Base-by-base conservation (phyloP, 164 flowering plant species). In the Piper longum region DNA sequence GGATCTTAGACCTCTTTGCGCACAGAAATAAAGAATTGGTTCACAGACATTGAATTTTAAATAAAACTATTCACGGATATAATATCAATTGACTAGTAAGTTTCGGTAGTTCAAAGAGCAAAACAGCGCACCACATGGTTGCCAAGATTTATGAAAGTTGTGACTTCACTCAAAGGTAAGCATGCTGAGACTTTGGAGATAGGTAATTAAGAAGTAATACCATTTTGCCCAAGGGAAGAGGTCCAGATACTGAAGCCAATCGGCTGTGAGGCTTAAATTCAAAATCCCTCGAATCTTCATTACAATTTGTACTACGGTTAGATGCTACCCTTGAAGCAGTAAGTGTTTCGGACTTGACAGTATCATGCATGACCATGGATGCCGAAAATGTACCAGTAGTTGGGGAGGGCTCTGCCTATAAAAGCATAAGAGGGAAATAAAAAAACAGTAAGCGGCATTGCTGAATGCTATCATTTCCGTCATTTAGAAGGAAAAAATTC, bases 371-470 rank as follows among this genome's bases (percentile, higher is more conserved):
- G 65, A 69, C 51, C 45, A 76, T 85, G 60, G 76, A 70, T 72
- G 77, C 81, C 62, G 62, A 59, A 70, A 85, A 79, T 55, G 95
- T 79, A 66, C 97, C 95, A 39, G 97, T 89, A 64, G 97, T 89
- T 64, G 97, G 97, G 36, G 97, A 89, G 66, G 89, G 93, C 74
- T 85, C 93, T 4, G 75, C 84, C 89, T 85, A 82, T 67, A 78
- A 71, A 64, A 48, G 52, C 7, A 48, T 9, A 48, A 48, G 9
- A 48, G 11, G 12, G 52, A 14, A 14, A 9, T 12, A 69, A 14
- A 48, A 48, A 60, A 16, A 42, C 36, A 26, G 36, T 26, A 26
- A 26, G 36, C 36, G 36, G 36, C 36, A 26, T 26, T 26, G 36
- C 36, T 26, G 36, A 26, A 26, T 26, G 36, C 36, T 26, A 26